Evolutionary conservation across 768 basidiomycete genomes (phyloP).

Genomic region (Lyophyllum atratum): DNA sequence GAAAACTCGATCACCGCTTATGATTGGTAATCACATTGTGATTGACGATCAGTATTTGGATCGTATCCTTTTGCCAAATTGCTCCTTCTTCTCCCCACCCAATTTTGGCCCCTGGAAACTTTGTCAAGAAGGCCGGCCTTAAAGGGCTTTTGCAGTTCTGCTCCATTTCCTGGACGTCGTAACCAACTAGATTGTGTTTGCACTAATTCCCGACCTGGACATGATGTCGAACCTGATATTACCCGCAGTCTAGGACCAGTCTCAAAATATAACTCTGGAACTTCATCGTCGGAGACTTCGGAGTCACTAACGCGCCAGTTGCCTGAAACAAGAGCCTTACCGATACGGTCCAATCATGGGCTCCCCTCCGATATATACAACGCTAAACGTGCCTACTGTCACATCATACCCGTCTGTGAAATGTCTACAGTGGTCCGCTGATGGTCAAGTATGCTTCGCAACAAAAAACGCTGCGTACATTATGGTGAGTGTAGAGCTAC

Average conservation of each 20-base stretch:
- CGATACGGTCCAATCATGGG: background rate
- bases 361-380: constrained; percentile 41
- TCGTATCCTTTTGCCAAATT: background rate
- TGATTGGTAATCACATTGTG: background rate
- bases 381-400: constrained; percentile 60
- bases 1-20: too few relatives aligned
- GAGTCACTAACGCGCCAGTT: background rate
- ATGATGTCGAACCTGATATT: background rate
- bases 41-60: background rate
- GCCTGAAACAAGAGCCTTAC: background rate
- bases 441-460: constrained; percentile 71
- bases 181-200: background rate
- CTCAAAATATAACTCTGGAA: background rate
- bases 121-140: background rate
- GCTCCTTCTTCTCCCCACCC: background rate
- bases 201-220: background rate
- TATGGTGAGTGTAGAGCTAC: constrained; percentile 44
- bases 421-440: constrained; percentile 72
- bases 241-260: background rate
- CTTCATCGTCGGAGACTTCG: background rate
- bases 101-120: background rate
- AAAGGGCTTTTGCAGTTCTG: background rate
- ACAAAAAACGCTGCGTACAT: constrained; percentile 71
- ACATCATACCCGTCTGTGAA: constrained; percentile 58
- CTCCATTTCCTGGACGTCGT: background rate